Evolutionary conservation across 2,329 filamentous ascomycete species (phyloP).

Genomic region (Pseudocercospora fuligena): DNA sequence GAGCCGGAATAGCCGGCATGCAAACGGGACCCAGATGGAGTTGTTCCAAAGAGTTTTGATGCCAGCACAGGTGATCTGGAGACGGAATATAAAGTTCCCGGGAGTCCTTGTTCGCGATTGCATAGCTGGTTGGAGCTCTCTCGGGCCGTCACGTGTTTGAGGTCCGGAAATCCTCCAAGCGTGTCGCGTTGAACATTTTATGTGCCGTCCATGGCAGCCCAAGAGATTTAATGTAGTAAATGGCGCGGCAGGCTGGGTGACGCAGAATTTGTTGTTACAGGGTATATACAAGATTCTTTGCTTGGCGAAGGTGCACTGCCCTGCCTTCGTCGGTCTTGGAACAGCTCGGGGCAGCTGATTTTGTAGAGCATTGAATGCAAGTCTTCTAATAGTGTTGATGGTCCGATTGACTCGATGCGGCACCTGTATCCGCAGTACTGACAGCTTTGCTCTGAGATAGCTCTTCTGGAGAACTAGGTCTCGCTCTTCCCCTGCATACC

Average conservation of each 20-base stretch:
- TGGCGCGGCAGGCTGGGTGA: background rate
- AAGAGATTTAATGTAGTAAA: background rate
- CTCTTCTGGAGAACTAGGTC: slow-evolving; percentile 10
- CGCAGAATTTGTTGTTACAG: slow-evolving; percentile 25
- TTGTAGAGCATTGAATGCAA: slow-evolving; percentile 11
- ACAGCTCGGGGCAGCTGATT: slow-evolving; percentile 10
- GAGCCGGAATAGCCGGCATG: background rate
- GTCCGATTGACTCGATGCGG: background rate
- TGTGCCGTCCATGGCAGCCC: background rate
- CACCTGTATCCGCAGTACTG: slow-evolving; percentile 7
- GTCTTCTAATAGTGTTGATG: slow-evolving; percentile 3
- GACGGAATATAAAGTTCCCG: slow-evolving; percentile 4
- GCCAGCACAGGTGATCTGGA: background rate
- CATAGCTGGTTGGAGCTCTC: background rate
- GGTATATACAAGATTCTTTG: slow-evolving; percentile 29
- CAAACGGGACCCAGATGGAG: background rate
- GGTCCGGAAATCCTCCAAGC: background rate
- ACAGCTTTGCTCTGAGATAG: slow-evolving; percentile 9
- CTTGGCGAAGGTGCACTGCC: slow-evolving; percentile 23
- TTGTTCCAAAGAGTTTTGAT: background rate
- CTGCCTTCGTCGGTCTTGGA: slow-evolving; percentile 17
- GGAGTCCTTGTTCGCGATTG: background rate
- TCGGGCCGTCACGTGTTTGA: background rate
- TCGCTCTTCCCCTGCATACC: background rate
- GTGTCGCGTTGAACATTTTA: background rate